These are phyloP conservation scores for Quercus tomentella DNA, from an alignment of 331 rosid species.

Conservation along the genomic window DNA sequence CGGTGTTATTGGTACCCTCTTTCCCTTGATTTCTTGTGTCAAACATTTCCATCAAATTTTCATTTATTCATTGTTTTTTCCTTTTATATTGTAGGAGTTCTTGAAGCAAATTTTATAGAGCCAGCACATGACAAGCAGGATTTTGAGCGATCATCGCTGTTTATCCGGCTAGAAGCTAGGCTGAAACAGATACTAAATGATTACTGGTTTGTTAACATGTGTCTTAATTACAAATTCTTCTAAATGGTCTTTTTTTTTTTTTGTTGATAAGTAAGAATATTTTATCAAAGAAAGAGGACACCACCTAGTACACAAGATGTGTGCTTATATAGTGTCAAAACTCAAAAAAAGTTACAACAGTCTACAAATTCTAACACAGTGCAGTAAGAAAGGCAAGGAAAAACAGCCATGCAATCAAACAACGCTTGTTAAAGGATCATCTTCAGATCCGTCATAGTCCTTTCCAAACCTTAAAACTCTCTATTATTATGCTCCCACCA, in stretches of 20 bases:
- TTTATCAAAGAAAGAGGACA: too few species aligned
- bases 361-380: too few species aligned
- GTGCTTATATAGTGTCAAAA: too few species aligned
- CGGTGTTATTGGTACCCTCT: slow-evolving; percentile 77
- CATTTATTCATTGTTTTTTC: slow-evolving; percentile 15
- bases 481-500: too few species aligned
- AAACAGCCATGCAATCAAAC: too few species aligned
- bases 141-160: slow-evolving; percentile 81
- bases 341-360: too few species aligned
- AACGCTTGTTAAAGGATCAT: too few species aligned
- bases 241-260: not conserved
- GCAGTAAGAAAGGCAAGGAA: too few species aligned
- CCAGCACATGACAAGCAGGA: slow-evolving; percentile 99
- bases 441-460: too few species aligned
- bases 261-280: too few species aligned
- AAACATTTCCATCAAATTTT: slow-evolving; percentile 1
- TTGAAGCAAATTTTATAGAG: slow-evolving; percentile 92
- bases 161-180: slow-evolving; percentile 67
- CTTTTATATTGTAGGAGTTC: slow-evolving; percentile 53
- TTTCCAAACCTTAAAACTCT: too few species aligned
- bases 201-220: slow-evolving; percentile 65
- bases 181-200: slow-evolving; percentile 75
- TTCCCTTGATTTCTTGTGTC: slow-evolving; percentile 20
- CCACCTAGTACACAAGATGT: too few species aligned
- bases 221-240: not conserved